Evolutionary conservation across 2,329 filamentous ascomycete genomes (phyloP).

Genomic region (Xylaria sp.): DNA sequence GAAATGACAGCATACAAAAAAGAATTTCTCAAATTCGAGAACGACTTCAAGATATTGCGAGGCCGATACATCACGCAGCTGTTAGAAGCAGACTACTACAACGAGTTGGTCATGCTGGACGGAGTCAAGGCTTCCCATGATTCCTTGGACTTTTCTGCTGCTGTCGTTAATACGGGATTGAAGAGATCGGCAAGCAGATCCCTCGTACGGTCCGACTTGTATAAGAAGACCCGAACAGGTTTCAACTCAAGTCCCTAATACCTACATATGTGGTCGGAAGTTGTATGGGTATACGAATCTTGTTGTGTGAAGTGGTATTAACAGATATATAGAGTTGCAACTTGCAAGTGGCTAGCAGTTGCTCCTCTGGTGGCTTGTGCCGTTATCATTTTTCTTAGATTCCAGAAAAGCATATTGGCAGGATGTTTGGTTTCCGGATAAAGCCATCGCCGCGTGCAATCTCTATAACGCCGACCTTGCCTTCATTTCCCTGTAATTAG

Average conservation of each 20-base stretch:
- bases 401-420: too few relatives aligned
- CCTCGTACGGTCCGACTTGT: neutral
- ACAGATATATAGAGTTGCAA: too few relatives aligned
- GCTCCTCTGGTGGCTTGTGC: too few relatives aligned
- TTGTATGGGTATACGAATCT: too few relatives aligned
- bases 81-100: neutral
- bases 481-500: too few relatives aligned
- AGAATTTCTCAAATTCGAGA: neutral
- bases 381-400: too few relatives aligned
- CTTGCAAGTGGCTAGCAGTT: too few relatives aligned
- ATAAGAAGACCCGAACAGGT: neutral
- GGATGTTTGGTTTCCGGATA: too few relatives aligned
- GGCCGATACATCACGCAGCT: neutral
- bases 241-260: too few relatives aligned
- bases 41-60: neutral
- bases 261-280: neutral
- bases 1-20: neutral
- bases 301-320: too few relatives aligned
- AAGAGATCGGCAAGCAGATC: neutral
- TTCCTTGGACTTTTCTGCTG: neutral
- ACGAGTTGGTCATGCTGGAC: conserved; percentile 15
- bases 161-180: neutral
- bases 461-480: too few relatives aligned
- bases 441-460: too few relatives aligned
- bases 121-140: neutral